These are phyloP conservation scores for Gomphus bonarii DNA, from an alignment of 1,284 basidiomycete species.

Conservation along the genomic window DNA sequence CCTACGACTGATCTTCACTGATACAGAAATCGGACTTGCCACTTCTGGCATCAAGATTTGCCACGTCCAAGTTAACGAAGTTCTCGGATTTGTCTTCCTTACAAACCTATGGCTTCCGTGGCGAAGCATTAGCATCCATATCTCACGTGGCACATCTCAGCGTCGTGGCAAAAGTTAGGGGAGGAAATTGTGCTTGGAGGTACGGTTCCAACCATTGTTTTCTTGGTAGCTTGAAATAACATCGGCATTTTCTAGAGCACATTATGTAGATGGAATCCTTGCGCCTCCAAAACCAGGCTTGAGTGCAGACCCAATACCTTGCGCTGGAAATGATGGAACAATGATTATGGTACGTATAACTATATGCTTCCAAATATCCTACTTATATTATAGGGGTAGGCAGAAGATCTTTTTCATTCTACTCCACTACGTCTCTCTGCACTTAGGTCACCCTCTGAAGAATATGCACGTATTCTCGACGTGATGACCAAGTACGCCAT, in stretches of 20 bases:
- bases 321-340: conserved; percentile 93
- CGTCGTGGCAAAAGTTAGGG: conserved; percentile 81
- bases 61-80: conserved; percentile 85
- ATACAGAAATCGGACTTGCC: conserved; percentile 65
- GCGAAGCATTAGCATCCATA: conserved; percentile 94
- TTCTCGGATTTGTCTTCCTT: conserved; percentile 86
- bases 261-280: conserved; percentile 69
- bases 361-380: background rate
- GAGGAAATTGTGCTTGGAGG: conserved; percentile 85
- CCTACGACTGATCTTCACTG: background rate
- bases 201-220: conserved; percentile 29
- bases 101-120: conserved; percentile 92
- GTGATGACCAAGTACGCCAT: conserved; percentile 93
- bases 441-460: conserved; percentile 79
- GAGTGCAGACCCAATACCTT: conserved; percentile 71
- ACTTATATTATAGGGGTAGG: conserved; percentile 34
- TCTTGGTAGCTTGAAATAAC: background rate
- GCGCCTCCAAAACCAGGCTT: conserved; percentile 59
- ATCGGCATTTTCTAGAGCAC: conserved; percentile 43
- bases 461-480: conserved; percentile 87
- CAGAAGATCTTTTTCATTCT: conserved; percentile 95
- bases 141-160: conserved; percentile 88
- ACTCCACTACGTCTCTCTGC: conserved; percentile 84
- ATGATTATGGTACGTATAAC: conserved; percentile 59
- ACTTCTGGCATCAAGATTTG: conserved; percentile 90